Evolutionary conservation across 2,329 filamentous ascomycete species (phyloP), one percentile per base, ranked within the genome.

Genomic region (Colletotrichum liaoningense): DNA sequence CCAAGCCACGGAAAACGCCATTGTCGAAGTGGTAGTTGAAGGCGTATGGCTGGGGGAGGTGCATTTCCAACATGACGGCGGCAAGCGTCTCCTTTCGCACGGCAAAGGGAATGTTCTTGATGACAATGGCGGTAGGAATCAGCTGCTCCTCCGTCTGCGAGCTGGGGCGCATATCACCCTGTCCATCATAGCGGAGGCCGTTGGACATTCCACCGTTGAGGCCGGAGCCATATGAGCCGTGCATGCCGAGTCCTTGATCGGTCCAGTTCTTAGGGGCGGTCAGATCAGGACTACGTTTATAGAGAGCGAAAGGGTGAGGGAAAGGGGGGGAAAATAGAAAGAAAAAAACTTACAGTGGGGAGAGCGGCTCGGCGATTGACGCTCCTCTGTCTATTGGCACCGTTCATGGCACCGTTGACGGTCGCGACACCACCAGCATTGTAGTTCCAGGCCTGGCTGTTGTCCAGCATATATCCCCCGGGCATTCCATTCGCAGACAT

Each of bases 11-110:
- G 86, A 99, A 99, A 33, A 99, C 95, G 33, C 97, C 97, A 79
- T 97, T 97, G 81, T 99, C 97, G 80, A 99, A 99, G 83, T 99
- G 97, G 80, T 99, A 98, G 87, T 99, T 99, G 88, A 99, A 99
- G 14, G 97, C 97, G 80, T 99, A 99, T 0, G 97, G 97, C 77
- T 98, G 91, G 1, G 97, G 97, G 52, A 99, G 89, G 77, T 95
- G 93, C 89, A 98, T 91, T 24, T 98, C 94, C 9, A 95, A 94
- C 97, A 99, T 99, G 77, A 98, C 89, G 75, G 93, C 91, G 42
- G 97, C 94, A 52, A 99, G 88, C 79, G 96, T 95, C 84, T 99
- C 97, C 85, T 98, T 98, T 83, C 98, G 95, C 70, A 98, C 95
- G 33, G 97, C 97, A 82, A 99, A 99, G 0, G 97, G 97, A 49